Conservation (phyloP, 164 flowering plant genomes). For the Piper betle region DNA sequence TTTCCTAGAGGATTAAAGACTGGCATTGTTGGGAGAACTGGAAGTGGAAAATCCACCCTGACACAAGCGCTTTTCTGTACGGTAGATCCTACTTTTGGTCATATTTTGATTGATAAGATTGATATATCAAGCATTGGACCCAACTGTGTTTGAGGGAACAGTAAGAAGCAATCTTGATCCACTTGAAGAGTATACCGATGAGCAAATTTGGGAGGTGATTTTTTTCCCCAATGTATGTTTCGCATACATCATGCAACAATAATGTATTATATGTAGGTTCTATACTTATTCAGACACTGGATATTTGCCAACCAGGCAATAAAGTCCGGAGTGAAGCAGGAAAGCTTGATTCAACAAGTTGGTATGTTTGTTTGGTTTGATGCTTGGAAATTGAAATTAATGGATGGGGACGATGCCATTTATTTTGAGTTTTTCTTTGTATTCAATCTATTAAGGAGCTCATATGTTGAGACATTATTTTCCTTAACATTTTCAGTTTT, state of each 20-base stretch:
- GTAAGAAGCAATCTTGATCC: constrained; percentile 32
- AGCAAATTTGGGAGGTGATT: constrained; percentile 36
- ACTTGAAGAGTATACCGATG: no score
- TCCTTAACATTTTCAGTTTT: background rate
- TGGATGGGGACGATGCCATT: no score
- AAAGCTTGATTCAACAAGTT: constrained; percentile 16
- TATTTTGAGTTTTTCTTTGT: background rate
- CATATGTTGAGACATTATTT: background rate
- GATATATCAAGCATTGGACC: constrained; percentile 31
- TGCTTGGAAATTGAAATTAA: background rate
- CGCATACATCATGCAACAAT: no score
- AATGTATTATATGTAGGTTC: constrained; percentile 12
- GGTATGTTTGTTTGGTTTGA: background rate
- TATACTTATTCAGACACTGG: constrained; percentile 22
- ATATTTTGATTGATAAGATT: constrained; percentile 24
- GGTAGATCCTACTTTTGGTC: constrained; percentile 30
- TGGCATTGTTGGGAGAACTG: constrained; percentile 38
- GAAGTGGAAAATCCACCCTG: constrained; percentile 41
- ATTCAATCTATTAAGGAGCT: background rate
- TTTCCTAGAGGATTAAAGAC: constrained; percentile 26
- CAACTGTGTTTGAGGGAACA: constrained; percentile 38
- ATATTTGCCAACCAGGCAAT: constrained; percentile 40
- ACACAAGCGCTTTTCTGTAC: constrained; percentile 29
- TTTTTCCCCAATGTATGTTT: background rate
- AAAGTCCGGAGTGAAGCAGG: constrained; percentile 30